Conservation (phyloP, 225 moss, liverwort and hornwort genomes). For the Pseudoscleropodium purum region DNA sequence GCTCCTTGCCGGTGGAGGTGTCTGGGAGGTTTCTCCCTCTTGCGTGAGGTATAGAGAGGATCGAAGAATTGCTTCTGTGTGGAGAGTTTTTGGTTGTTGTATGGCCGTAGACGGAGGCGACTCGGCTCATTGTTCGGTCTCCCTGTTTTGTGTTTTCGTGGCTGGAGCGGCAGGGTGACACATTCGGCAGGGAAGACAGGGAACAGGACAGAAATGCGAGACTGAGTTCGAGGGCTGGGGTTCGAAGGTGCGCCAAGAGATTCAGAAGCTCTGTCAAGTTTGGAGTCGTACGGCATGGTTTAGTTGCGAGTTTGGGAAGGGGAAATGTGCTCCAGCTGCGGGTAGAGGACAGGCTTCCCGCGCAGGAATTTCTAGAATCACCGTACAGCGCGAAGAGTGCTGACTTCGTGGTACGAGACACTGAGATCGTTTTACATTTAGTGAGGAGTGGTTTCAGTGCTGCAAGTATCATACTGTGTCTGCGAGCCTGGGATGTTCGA, state of each 20-base stretch:
- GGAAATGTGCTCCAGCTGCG: slow-evolving; percentile 14
- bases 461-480: not conserved
- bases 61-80: slow-evolving; percentile 1
- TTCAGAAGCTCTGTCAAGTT: not conserved
- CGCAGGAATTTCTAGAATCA: not conserved
- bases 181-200: not conserved
- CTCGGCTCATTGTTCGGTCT: not conserved
- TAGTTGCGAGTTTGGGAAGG: not conserved
- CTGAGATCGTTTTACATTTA: not conserved
- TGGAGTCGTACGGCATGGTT: slow-evolving; percentile 6
- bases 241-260: not conserved
- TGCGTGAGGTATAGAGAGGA: not conserved
- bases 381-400: not conserved
- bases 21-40: not conserved
- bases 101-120: not conserved
- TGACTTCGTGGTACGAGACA: slow-evolving; percentile 6
- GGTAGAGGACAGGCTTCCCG: not conserved
- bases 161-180: not conserved
- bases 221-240: not conserved
- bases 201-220: not conserved
- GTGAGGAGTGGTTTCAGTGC: not conserved
- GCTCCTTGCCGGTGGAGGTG: not conserved
- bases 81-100: not conserved
- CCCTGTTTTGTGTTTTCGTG: not conserved
- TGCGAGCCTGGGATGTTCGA: not conserved